Evolutionary conservation across 108 stramenopile species (phyloP).

Genomic region (Cyclotella distinguenda): DNA sequence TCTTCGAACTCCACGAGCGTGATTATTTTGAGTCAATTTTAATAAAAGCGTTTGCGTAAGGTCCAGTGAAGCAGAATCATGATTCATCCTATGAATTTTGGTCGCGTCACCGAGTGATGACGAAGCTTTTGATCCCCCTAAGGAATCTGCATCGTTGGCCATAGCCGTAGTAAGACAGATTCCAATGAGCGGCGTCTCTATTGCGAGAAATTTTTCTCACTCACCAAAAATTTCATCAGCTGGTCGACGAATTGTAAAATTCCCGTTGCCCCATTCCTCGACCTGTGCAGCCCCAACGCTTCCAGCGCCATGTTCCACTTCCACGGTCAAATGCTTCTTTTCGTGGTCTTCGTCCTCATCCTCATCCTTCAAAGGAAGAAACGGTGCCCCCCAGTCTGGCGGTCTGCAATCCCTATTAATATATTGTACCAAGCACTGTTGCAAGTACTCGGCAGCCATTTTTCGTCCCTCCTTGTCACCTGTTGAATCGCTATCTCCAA

Average conservation of each 20-base stretch:
- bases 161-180: no score
- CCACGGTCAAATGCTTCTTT: not conserved
- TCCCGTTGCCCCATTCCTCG: conserved; percentile 32
- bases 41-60: conserved; percentile 41
- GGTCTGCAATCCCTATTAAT: conserved; percentile 62
- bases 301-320: not conserved
- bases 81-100: not conserved
- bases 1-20: conserved; percentile 75
- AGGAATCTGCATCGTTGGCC: not conserved
- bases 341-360: conserved; percentile 7
- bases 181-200: not conserved
- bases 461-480: conserved; percentile 44
- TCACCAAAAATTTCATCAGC: conserved; percentile 23
- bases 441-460: conserved; percentile 75
- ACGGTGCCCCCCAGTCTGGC: conserved; percentile 63
- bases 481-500: conserved; percentile 51
- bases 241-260: conserved; percentile 54
- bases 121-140: not conserved
- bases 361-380: conserved; percentile 28
- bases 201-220: not conserved
- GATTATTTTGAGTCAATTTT: conserved; percentile 54
- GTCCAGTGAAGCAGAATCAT: no score
- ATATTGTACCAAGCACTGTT: conserved; percentile 67
- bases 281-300: conserved; percentile 3
- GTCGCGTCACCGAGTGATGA: not conserved